A percentile compares a stretch with the other conserved stretches of the same genome.
Evolutionary conservation across 441 rosid genomes (phyloP).

Genomic region (Erodium trifolium): DNA sequence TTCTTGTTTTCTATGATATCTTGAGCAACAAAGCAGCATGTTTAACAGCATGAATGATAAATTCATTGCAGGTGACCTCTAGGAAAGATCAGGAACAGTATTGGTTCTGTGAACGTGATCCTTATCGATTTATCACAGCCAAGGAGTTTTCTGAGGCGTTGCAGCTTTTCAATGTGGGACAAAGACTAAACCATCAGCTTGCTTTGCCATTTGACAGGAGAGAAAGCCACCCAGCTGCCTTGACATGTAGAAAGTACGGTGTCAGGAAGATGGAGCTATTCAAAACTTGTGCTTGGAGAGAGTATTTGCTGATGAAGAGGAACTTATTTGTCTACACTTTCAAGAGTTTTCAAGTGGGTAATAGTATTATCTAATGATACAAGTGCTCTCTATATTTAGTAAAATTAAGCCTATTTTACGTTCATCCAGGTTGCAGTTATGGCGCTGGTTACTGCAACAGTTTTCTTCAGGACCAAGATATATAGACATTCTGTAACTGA

Average conservation of each 20-base stretch:
- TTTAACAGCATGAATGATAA: too few relatives aligned
- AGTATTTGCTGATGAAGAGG: conserved; percentile 71
- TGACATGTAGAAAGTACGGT: conserved; percentile 56
- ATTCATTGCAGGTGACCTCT: conserved; percentile 12
- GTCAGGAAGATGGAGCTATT: conserved; percentile 48
- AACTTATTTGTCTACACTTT: conserved; percentile 74
- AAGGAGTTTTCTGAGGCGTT: conserved; percentile 65
- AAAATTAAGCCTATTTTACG: conserved; percentile 11
- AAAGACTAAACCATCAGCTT: conserved; percentile 41
- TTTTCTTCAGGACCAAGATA: conserved; percentile 63
- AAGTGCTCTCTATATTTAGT: neutral
- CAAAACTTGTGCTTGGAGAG: conserved; percentile 63
- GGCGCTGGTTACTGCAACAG: conserved; percentile 41
- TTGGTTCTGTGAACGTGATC: conserved; percentile 47
- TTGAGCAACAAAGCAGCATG: too few relatives aligned
- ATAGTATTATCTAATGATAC: conserved; percentile 9
- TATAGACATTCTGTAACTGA: conserved; percentile 29
- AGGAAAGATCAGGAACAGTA: conserved; percentile 47
- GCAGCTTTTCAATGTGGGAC: conserved; percentile 54
- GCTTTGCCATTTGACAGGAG: conserved; percentile 42
- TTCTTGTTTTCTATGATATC: neutral
- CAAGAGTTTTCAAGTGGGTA: conserved; percentile 52
- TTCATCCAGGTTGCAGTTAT: conserved; percentile 35
- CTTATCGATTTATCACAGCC: conserved; percentile 53
- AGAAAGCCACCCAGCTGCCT: conserved; percentile 36